Evolutionary conservation across 2,329 filamentous ascomycete species (phyloP), one percentile per base, ranked within the genome.

Genomic region (Colletotrichum eleusines): DNA sequence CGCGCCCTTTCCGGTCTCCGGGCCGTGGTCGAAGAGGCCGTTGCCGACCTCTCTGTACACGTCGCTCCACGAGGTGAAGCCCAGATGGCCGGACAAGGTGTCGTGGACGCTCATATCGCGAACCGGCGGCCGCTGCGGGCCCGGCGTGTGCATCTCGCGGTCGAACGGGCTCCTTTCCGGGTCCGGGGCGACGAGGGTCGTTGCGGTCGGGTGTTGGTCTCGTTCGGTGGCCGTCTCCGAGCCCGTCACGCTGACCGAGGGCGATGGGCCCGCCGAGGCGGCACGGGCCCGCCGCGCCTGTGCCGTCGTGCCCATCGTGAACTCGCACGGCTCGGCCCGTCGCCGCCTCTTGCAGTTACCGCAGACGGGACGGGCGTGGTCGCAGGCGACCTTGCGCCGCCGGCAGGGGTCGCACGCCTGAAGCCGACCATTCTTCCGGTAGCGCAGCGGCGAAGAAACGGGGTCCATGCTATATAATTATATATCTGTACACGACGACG

Each of bases 11-110:
- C 9, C n/a, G 14, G 33, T 23, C 12, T 53, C 46, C 28, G 40
- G 2, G 33, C 55, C 68, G 14, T 40, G 50, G 57, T 26, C 28
- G 8, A 77, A 79, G 8, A 84, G 73, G n/a, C 79, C 82, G 44
- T 79, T 80, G 2, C 80, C 23, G 1, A 83, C 82, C 63, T 84
- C 83, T 23, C 81, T 80, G 57, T 81, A 82, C 14, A 84, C 80
- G n/a, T 79, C 77, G 46, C 77, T 81, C 69, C 82, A 82, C 54
- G 82, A 84, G 2, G 81, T 84, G 73, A 81, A 83, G 46, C 83
- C 83, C 38, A 85, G 77, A 74, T 84, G 84, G 0, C 83, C 83
- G 16, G 76, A 66, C 11, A 68, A 61, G 2, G 73, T 60, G 18
- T 62, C 72, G 1, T 23, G 38, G 20, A 46, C 20, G 44, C 14